Percentiles rank a stretch among this genome's conserved stretches.
phyloP scores from a whole-genome alignment of 2,329 filamentous ascomycete genomes.

The Calonectria multiphialidica region DNA sequence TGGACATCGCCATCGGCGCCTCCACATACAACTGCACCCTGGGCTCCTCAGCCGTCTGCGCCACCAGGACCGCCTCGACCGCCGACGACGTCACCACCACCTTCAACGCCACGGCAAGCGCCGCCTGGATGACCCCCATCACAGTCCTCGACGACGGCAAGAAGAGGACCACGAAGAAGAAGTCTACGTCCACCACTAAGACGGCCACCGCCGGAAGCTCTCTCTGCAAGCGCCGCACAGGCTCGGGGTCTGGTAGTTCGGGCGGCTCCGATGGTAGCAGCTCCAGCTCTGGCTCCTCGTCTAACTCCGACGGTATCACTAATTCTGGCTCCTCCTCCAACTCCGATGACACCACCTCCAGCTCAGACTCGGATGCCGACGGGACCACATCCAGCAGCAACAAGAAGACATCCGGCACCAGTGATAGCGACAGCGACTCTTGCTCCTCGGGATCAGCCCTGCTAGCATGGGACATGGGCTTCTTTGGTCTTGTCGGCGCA shows the following conservation, averaged over 20 bases:
- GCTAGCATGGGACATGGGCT: not conserved
- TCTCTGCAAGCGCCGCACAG: not conserved
- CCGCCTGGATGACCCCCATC: conserved; percentile 37
- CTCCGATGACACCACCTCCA: too few species aligned
- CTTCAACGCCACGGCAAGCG: conserved; percentile 23
- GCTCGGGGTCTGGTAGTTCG: not conserved
- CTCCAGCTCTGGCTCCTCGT: not conserved
- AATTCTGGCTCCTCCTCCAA: not conserved
- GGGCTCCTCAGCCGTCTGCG: conserved; percentile 27
- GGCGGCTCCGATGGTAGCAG: too few species aligned
- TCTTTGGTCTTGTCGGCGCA: conserved; percentile 21
- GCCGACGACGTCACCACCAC: conserved; percentile 22
- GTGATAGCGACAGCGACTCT: conserved; percentile 4
- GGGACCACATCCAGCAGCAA: not conserved
- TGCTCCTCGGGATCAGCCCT: conserved; percentile 19
- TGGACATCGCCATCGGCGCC: conserved; percentile 29
- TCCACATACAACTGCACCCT: conserved; percentile 36
- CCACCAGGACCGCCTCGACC: not conserved
- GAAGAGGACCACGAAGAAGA: conserved; percentile 13
- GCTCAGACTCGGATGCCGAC: not conserved
- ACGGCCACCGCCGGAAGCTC: not conserved
- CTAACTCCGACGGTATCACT: not conserved
- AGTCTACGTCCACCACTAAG: conserved; percentile 20
- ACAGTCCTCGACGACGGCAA: conserved; percentile 28
- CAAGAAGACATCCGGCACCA: not conserved